Evolutionary conservation across 83 land plant genomes (phyloP), one percentile per base, ranked within the genome.

Genomic region (Isoetes engelmannii): DNA sequence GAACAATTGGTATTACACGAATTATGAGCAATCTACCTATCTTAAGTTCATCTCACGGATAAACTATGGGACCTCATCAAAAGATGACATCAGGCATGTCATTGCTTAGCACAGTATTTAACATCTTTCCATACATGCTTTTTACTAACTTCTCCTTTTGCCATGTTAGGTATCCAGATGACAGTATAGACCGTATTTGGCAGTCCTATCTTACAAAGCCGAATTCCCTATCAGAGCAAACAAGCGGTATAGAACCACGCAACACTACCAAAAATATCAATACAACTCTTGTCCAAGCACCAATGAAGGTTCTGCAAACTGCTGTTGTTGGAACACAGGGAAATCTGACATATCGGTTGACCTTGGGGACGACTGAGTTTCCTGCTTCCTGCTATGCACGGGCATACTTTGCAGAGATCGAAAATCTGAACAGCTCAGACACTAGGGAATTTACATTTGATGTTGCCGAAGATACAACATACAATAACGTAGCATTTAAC

Each of bases 141-240:
- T 28, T 28, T 28, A 28, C 37, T 28, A 28, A 28, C 37, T 28
- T 28, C 37, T 28, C 37, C 37, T 28, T 28, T 28, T 28, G 37
- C 37, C 37, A 8, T 57, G 13, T 47, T 75, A 89, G 95, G 83
- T 89, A 87, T 72, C 95, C 95, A 7, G 92, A 87, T 83, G 95
- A 89, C 49, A 83, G 88, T 37, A 84, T 77, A 72, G 95, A 89
- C 63, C 78, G 95, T 65, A 87, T 87, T 47, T 89, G 95, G 95
- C 71, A 80, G 54, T 89, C 95, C 17, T 90, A 89, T 57, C 69
- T 81, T 47, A 28, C 37, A 28, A 28, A 28, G 37, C 37, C 37
- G 37, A 84, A 86, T 69, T 80, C 76, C 71, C 76, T 89, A 6
- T 85, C 84, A 48, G 84, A 77, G 78, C 84, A 79, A 74, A 85